Evolutionary conservation across 306 rosid species (phyloP), one percentile per base, ranked within the genome.

Genomic region (Lithocarpus polystachyus): DNA sequence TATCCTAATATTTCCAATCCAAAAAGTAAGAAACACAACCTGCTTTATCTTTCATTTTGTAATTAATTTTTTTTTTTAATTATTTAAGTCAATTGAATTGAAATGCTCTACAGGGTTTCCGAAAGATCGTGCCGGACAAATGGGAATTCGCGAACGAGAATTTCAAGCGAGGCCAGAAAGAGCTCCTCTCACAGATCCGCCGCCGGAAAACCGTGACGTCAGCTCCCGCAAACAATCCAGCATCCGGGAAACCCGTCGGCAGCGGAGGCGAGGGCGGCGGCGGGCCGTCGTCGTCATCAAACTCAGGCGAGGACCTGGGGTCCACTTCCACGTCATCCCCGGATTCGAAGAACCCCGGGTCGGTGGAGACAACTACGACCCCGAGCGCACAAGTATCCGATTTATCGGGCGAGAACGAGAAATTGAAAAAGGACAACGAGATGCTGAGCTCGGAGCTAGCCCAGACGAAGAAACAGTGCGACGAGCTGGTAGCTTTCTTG

Each of bases 131-230:
- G 14, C 94, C 94, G 19, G 99, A 96, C 85, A 91, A 93, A 84
- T 96, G 99, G 99, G 99, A 96, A 79, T 96, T 96, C 76, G 92
- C 97, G 4, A 96, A 91, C 84, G 96, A 96, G 33, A 31, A 96
- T 57, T 96, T 96, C 90, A 89, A 77, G 52, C 90, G 88, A 57
- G 96, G 89, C 2, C 79, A 90, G 33, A 89, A 83, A 61, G 89
- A 90, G 55, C 94, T 93, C 5, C 94, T 96, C 76, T 4, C 84
- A 1, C 79, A 79, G 22, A 91, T 96, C 54, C 93, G 92, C 1
- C 99, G 99, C 20, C 96, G 99, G 45, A 96, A 93, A 75, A 35
- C 87, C 0, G 81, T 65, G 37, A 3, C 75, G 0, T 55, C 85
- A 3, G 15, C 84, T 2, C 5, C 82, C 18, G 13, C 76, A 5